phyloP scores from a whole-genome alignment of 768 basidiomycete species.

The Lentinula guzmanii region DNA sequence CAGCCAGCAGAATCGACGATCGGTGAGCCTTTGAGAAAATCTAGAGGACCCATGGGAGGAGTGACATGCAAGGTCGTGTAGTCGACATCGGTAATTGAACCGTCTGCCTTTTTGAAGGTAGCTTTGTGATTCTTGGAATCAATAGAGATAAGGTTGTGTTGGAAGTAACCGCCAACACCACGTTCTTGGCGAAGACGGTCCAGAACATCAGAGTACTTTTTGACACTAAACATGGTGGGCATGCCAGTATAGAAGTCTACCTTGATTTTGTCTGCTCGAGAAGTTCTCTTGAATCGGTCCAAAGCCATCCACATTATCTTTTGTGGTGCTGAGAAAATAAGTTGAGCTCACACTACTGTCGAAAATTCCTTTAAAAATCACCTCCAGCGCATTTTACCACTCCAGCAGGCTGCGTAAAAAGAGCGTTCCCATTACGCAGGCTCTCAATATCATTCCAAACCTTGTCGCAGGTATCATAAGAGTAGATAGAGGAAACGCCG shows the following conservation, averaged over 20 bases:
- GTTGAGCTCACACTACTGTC: not conserved
- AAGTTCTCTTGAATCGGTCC: conserved; percentile 67
- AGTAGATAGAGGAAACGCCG: conserved; percentile 90
- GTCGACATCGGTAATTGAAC: conserved; percentile 59
- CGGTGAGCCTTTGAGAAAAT: conserved; percentile 71
- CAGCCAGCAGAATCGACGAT: conserved; percentile 81
- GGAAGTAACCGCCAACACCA: conserved; percentile 75
- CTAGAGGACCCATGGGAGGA: conserved; percentile 89
- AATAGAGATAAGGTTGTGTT: conserved; percentile 75
- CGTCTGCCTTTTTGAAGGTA: conserved; percentile 78
- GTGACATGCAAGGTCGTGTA: conserved; percentile 82
- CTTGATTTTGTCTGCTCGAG: conserved; percentile 49
- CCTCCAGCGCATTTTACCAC: conserved; percentile 93
- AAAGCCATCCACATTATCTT: conserved; percentile 98
- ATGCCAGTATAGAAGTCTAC: conserved; percentile 84
- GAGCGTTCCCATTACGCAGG: conserved; percentile 71
- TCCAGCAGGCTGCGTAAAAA: conserved; percentile 94
- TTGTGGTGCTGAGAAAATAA: conserved; percentile 54
- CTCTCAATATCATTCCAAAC: conserved; percentile 78
- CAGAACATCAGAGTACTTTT: conserved; percentile 90
- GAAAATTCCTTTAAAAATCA: conserved; percentile 17
- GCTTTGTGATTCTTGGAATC: conserved; percentile 69
- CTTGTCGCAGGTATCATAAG: conserved; percentile 85
- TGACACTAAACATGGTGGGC: conserved; percentile 95
- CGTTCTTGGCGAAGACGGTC: conserved; percentile 72